A percentile compares a stretch with the other conserved stretches of the same genome.
Conservation (phyloP, 306 rosid genomes). For the Quercus engelmannii region DNA sequence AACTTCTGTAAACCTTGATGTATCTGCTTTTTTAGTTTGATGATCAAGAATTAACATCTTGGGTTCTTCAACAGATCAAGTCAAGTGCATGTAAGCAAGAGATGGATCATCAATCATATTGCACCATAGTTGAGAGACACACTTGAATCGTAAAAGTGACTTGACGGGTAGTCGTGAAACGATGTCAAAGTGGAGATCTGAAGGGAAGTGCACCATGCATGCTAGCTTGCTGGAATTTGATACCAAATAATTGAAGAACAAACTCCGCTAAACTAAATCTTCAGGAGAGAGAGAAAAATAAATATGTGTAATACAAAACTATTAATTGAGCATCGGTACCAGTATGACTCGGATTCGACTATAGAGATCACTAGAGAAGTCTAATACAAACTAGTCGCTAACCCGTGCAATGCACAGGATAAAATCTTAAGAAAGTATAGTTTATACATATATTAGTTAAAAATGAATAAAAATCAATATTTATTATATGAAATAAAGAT, state of each 20-base stretch:
- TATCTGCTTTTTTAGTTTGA: not conserved
- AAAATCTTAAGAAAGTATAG: too few species aligned
- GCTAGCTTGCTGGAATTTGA: not conserved
- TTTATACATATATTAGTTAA: too few species aligned
- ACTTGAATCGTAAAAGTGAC: not conserved
- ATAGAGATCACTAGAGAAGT: too few species aligned
- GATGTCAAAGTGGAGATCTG: not conserved
- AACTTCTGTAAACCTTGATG: not conserved
- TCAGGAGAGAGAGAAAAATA: too few species aligned
- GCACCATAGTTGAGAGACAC: not conserved
- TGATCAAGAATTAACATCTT: not conserved
- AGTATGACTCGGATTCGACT: too few species aligned
- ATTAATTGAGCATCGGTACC: too few species aligned
- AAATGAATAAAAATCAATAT: too few species aligned
- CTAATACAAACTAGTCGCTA: too few species aligned
- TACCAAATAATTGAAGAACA: not conserved
- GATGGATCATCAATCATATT: not conserved
- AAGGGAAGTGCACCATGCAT: not conserved
- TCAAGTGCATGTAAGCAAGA: not conserved
- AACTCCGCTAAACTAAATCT: too few species aligned
- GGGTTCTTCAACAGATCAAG: not conserved
- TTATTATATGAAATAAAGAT: too few species aligned
- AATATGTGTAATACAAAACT: too few species aligned
- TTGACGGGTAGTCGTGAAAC: not conserved
- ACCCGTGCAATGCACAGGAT: too few species aligned